These are phyloP conservation scores for Eucalyptus paniculata DNA, from an alignment of 345 rosid species.

Conservation along the genomic window DNA sequence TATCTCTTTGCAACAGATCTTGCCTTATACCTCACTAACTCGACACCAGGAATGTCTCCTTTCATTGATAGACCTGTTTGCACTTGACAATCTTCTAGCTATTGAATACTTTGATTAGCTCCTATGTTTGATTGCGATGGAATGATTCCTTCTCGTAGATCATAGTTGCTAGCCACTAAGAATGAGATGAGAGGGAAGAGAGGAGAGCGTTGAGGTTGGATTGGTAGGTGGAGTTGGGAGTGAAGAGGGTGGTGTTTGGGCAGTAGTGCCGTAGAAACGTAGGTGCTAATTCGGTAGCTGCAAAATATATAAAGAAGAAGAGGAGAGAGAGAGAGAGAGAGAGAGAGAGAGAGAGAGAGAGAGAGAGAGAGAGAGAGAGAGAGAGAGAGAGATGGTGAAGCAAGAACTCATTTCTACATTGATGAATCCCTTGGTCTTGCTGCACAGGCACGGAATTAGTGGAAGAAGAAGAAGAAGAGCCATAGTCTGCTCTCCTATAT, in stretches of 20 bases:
- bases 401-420: neutral
- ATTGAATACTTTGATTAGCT: neutral
- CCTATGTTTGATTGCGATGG: neutral
- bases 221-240: constrained; percentile 5
- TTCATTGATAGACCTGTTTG: neutral
- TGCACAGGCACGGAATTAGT: neutral
- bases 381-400: neutral
- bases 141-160: neutral
- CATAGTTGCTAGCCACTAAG: neutral
- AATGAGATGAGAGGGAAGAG: neutral
- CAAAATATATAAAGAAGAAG: neutral
- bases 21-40: neutral
- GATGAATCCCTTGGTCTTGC: neutral
- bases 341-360: too few species aligned
- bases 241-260: neutral
- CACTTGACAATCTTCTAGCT: neutral
- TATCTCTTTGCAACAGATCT: neutral
- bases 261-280: neutral
- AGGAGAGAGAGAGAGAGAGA: too few species aligned
- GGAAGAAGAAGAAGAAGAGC: neutral
- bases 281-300: neutral
- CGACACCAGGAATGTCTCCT: neutral
- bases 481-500: neutral
- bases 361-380: neutral
- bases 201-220: constrained; percentile 2